Evolutionary conservation across 1,139 yeast species (phyloP).

Genomic region (Saccharomyces hybrid): DNA sequence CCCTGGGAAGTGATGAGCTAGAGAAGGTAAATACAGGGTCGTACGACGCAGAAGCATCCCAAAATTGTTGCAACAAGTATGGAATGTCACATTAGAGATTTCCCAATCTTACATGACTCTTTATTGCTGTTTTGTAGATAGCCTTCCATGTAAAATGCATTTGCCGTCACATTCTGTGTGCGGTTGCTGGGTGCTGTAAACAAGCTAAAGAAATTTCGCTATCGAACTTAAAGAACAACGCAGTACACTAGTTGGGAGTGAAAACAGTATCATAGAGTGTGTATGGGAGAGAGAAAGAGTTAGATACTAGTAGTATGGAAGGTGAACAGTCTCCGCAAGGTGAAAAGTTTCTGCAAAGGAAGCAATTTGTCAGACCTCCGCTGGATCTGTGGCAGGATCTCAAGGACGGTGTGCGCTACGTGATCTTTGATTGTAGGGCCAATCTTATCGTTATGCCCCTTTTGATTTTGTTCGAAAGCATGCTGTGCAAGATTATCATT

Average conservation of each 20-base stretch:
- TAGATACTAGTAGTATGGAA: not conserved
- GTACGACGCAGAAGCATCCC: not conserved
- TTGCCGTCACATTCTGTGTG: not conserved
- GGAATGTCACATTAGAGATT: not conserved
- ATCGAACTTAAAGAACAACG: not conserved
- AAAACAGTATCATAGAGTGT: not conserved
- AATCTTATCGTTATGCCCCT: conserved; percentile 43
- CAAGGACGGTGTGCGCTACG: conserved; percentile 36
- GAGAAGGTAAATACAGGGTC: not conserved
- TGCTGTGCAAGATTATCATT: conserved; percentile 47
- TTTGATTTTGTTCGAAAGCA: conserved; percentile 42
- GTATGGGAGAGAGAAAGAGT: not conserved
- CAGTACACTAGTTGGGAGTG: not conserved
- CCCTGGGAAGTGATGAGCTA: not conserved
- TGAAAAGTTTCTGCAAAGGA: not conserved
- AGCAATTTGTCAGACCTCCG: conserved; percentile 19
- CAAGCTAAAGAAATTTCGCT: not conserved
- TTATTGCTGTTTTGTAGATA: not conserved
- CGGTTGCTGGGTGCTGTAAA: conserved; percentile 1
- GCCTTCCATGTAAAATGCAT: not conserved
- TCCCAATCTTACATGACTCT: not conserved
- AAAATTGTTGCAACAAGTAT: not conserved
- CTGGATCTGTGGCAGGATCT: conserved; percentile 41
- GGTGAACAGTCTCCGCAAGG: not conserved
- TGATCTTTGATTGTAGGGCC: conserved; percentile 43